phyloP scores from a whole-genome alignment of 2,329 filamentous ascomycete genomes.

The Plenodomus biglobosus region DNA sequence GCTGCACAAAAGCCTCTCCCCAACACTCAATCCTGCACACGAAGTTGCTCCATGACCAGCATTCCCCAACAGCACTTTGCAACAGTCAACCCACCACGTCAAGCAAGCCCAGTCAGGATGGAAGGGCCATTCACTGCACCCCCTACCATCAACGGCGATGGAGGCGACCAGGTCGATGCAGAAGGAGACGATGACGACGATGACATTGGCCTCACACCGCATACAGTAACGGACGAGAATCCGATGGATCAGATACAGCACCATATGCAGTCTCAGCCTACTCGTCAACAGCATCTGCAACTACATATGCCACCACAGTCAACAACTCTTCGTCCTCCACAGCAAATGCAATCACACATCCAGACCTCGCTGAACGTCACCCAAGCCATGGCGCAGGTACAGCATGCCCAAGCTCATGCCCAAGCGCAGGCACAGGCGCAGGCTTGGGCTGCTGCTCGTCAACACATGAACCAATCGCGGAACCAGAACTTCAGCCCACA shows the following conservation, averaged over 20 bases:
- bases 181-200: conserved; percentile 43
- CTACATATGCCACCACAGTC: conserved; percentile 33
- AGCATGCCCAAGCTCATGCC: conserved; percentile 16
- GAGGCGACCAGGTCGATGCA: conserved; percentile 37
- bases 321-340: conserved; percentile 33
- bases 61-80: conserved; percentile 28
- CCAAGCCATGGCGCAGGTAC: conserved; percentile 25
- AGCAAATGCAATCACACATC: conserved; percentile 29
- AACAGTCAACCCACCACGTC: conserved; percentile 16
- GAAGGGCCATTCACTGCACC: conserved; percentile 36
- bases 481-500: conserved; percentile 37
- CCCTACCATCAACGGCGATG: conserved; percentile 32
- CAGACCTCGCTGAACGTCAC: conserved; percentile 32
- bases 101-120: conserved; percentile 22
- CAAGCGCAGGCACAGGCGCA: conserved; percentile 31
- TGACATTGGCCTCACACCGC: conserved; percentile 34
- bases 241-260: conserved; percentile 21
- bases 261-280: conserved; percentile 7
- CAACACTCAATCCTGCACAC: conserved; percentile 9
- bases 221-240: conserved; percentile 29
- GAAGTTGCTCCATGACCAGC: conserved; percentile 37
- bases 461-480: conserved; percentile 43
- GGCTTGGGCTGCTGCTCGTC: conserved; percentile 38
- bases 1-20: conserved; percentile 41
- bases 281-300: conserved; percentile 14